A percentile compares a stretch with the other conserved stretches of the same genome.
Conservation (phyloP, 2,329 filamentous ascomycete species). For the Dryadomyces quercivorus region DNA sequence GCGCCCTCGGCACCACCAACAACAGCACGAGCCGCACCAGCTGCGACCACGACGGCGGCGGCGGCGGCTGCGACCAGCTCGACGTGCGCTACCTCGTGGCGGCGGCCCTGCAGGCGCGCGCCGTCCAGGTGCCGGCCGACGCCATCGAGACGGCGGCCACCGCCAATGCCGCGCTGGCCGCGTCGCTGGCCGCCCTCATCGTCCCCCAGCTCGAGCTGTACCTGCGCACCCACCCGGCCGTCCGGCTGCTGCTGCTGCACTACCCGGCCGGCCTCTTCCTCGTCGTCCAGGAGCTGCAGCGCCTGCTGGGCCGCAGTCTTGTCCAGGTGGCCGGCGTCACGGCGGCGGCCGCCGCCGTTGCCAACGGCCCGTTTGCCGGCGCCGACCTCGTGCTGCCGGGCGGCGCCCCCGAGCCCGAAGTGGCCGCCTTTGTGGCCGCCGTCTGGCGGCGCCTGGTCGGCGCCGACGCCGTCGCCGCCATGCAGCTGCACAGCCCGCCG, state of each 20-base stretch:
- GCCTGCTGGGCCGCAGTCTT: constrained; percentile 40
- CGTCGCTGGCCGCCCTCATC: constrained; percentile 39
- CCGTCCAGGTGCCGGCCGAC: constrained; percentile 33
- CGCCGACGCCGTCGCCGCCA: constrained; percentile 20
- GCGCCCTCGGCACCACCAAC: constrained; percentile 33
- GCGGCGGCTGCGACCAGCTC: constrained; percentile 40
- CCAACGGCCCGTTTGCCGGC: constrained; percentile 28
- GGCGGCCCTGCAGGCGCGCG: constrained; percentile 47
- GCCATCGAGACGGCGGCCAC: not conserved
- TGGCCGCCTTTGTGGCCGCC: constrained; percentile 38
- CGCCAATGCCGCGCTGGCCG: not conserved
- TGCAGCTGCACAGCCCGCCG: not conserved
- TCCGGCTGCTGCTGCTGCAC: constrained; percentile 46
- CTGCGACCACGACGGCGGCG: constrained; percentile 30
- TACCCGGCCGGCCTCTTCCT: constrained; percentile 44
- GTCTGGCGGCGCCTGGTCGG: constrained; percentile 38
- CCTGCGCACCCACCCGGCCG: constrained; percentile 36
- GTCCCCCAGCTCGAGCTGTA: constrained; percentile 50
- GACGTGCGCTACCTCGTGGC: constrained; percentile 49
- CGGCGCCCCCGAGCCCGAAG: constrained; percentile 39
- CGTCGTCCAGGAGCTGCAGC: constrained; percentile 45
- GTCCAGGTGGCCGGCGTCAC: constrained; percentile 46
- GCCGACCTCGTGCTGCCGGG: constrained; percentile 46
- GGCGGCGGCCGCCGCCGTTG: not conserved
- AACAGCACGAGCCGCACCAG: not conserved